Evolutionary conservation across 257 asterid species (phyloP), one percentile per base, ranked within the genome.

Genomic region (Plectranthus barbatus): DNA sequence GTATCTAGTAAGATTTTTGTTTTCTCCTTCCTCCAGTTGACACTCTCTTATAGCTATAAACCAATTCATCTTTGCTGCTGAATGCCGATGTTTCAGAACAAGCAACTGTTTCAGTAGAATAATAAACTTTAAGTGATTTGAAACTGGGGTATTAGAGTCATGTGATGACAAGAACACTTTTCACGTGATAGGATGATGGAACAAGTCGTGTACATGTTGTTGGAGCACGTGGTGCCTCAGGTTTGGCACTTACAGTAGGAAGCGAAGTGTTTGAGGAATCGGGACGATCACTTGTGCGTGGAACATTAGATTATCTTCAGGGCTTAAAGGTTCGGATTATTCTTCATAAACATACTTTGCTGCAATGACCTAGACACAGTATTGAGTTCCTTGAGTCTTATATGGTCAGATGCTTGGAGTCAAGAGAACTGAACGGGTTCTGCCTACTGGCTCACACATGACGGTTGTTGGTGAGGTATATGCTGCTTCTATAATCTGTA

Each of bases 241-340:
- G 96, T 59, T 80, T 93, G 86, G 95, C 78, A 21, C 76, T 93
- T 74, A 89, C 95, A 14, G 82, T 86, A 39, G 97, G 91, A 64
- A 93, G 99, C 71, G 99, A 93, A 74, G 80, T 87, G 48, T 93
- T 87, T 76, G 99, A 93, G 83, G 99, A 90, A 80, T 88, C 97
- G 0, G 97, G 94, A 37, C 82, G 95, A 62, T 93, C 99, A 34
- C 81, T 93, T 59, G 90, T 87, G 78, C 99, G 97, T 71, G 99
- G 99, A 50, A 90, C 96, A 17, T 71, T 93, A 60, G 99, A 93
- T 73, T 90, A 93, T 81, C 96, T 90, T 60, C 99, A 90, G 76
- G 99, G 99, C 70, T 86, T 93, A 42, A 93, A 90, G 99, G 99
- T 92, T 63, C 56, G 77, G 24, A 9, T 62, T 48, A 7, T 42